Conservation (phyloP, 2,329 filamentous ascomycete species). For the Botrytis deweyae region DNA sequence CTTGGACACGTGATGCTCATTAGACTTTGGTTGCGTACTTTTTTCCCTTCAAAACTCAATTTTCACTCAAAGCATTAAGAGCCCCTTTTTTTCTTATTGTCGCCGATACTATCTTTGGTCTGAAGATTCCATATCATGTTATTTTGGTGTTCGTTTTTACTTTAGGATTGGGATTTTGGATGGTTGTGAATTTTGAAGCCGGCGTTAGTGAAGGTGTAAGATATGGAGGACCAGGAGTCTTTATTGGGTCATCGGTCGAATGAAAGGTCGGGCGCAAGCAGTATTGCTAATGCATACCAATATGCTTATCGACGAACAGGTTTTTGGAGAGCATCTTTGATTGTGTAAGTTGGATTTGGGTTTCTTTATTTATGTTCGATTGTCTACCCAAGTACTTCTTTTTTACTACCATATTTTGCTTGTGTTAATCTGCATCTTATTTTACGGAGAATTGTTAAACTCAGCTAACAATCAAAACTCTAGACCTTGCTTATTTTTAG, state of each 20-base stretch:
- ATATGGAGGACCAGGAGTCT: constrained; percentile 22
- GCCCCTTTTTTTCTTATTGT: background rate
- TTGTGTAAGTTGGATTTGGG: background rate
- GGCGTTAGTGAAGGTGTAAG: background rate
- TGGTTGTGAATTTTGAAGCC: background rate
- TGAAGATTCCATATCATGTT: background rate
- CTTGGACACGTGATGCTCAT: constrained; percentile 1
- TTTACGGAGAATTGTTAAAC: background rate
- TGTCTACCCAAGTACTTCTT: background rate
- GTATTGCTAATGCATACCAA: constrained; percentile 8
- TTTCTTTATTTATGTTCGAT: background rate
- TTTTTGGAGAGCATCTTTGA: background rate
- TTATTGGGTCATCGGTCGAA: constrained; percentile 10
- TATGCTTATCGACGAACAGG: constrained; percentile 11
- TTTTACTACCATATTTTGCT: background rate
- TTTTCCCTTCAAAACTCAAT: background rate
- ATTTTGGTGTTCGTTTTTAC: background rate
- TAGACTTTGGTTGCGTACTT: background rate
- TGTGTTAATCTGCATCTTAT: background rate
- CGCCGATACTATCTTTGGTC: background rate
- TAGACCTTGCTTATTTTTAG: constrained; percentile 34
- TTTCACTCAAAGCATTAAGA: background rate
- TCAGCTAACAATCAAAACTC: background rate
- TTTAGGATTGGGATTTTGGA: background rate
- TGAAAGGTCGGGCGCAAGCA: constrained; percentile 4